Base-by-base conservation (phyloP, 805 yeast genomes). In the Ogataea corticis region DNA sequence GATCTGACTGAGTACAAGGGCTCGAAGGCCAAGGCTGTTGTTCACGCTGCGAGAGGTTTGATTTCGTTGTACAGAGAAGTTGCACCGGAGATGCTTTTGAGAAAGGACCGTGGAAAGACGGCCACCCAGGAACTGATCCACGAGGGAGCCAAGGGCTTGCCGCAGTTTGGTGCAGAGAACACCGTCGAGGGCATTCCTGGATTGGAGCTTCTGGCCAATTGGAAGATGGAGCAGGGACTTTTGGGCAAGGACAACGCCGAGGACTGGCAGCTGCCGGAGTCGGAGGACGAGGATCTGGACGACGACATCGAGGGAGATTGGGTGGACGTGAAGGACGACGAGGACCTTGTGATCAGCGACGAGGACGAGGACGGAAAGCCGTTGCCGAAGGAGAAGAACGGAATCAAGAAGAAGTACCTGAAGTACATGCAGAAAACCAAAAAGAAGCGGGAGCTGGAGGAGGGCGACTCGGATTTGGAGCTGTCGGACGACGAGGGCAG, bases 31-130 rank as follows among this genome's bases (percentile, higher is more conserved):
- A 94, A 94, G 70, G 82, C 96, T 12, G 99, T 94, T 23, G 83
- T 83, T 72, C 87, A 85, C 82, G 99, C 98, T 38, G 97, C 99
- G 1, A 80, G 95, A 57, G 80, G 94, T 4, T 76, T 94, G 67
- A 80, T 94, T 46, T 71, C 94, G 0, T 72, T 94, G 43, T 94
- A 87, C 68, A 79, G 99, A 67, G 97, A 91, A 51, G 84, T 91
- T 45, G 97, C 97, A 2, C 99, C 99, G 5, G 96, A 92, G 52
- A 87, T 94, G 97, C 77, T 94, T 57, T 76, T 79, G 44, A 77
- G 83, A 56, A 90, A 89, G 62, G 98, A 94, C 63, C 79, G 99
- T 64, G 99, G 99, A 63, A 92, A 94, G 69, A 71, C 75, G 18
- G 98, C 97, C 7, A 75, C 96, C 14, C 85, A 91, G 80, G 94